Evolutionary conservation across 83 land plant genomes (phyloP).

Genomic region (Thuja plicata): DNA sequence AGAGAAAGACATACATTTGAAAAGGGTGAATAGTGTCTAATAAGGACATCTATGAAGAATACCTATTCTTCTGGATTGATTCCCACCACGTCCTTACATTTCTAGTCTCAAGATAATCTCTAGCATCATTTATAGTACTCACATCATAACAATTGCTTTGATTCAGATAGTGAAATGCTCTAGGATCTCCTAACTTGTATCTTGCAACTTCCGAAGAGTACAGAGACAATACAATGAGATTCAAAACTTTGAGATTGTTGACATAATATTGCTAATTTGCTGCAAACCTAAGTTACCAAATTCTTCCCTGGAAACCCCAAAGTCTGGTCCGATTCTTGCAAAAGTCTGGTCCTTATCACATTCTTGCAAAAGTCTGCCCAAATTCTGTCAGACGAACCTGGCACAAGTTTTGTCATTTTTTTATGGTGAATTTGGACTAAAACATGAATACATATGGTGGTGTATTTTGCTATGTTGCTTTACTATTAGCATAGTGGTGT

Average conservation of each 20-base stretch:
- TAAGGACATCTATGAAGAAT: neutral
- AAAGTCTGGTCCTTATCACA: no score
- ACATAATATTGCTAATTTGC: neutral
- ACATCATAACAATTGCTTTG: slow-evolving; percentile 81
- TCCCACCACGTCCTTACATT: slow-evolving; percentile 95
- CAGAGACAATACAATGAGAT: neutral
- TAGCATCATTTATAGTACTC: slow-evolving; percentile 67
- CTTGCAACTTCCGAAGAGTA: slow-evolving; percentile 67
- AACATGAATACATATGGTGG: no score
- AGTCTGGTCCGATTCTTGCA: no score
- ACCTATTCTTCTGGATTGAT: slow-evolving; percentile 89
- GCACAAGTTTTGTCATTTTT: no score
- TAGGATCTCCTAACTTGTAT: slow-evolving; percentile 77
- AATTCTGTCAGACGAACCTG: no score
- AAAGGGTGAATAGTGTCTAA: neutral
- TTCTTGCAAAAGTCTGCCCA: no score
- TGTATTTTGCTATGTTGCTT: no score
- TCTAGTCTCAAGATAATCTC: slow-evolving; percentile 84
- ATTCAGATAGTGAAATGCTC: slow-evolving; percentile 79
- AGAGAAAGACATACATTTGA: neutral
- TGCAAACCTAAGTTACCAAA: no score
- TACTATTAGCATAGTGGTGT: no score
- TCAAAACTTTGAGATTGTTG: neutral
- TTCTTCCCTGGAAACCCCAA: no score
- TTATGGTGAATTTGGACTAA: no score